Conservation (phyloP, 2,329 filamentous ascomycete species). For the Phyllosticta paracitricarpa region DNA sequence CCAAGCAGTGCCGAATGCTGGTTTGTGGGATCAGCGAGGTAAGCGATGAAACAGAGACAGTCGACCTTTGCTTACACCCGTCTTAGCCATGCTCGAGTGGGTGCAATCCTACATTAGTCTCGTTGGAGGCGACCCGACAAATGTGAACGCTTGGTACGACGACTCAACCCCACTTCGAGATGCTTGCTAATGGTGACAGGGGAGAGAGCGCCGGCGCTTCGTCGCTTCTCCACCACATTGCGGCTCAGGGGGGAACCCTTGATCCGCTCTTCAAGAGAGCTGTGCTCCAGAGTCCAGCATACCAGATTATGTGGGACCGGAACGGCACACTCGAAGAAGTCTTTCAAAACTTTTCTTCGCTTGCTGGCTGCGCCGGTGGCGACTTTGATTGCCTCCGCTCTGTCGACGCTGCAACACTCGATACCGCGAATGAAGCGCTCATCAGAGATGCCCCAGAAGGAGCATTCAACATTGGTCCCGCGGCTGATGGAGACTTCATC, state of each 20-base stretch:
- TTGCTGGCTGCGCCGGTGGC: slow-evolving; percentile 21
- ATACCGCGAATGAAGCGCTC: slow-evolving; percentile 18
- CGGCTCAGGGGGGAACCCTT: slow-evolving; percentile 34
- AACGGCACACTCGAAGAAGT: slow-evolving; percentile 18
- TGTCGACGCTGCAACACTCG: slow-evolving; percentile 16
- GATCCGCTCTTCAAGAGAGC: slow-evolving; percentile 35
- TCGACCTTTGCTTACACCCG: neutral
- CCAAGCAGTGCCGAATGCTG: slow-evolving; percentile 35
- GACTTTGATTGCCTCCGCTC: slow-evolving; percentile 24
- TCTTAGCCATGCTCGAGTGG: slow-evolving; percentile 36
- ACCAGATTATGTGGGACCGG: slow-evolving; percentile 15
- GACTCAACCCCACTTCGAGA: too few species aligned
- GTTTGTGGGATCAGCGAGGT: slow-evolving; percentile 28
- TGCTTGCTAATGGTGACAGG: slow-evolving; percentile 12
- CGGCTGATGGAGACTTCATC: slow-evolving; percentile 24
- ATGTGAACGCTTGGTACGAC: slow-evolving; percentile 39
- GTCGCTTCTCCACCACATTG: slow-evolving; percentile 42
- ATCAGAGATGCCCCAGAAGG: slow-evolving; percentile 13
- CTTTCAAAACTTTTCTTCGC: slow-evolving; percentile 18
- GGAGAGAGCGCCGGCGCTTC: slow-evolving; percentile 42
- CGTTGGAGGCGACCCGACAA: slow-evolving; percentile 37
- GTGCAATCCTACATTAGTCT: slow-evolving; percentile 37
- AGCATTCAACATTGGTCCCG: slow-evolving; percentile 24
- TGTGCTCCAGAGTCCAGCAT: slow-evolving; percentile 25
- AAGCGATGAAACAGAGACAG: neutral